A percentile compares a stretch with the other conserved stretches of the same genome.
phyloP scores from a whole-genome alignment of 2,329 filamentous ascomycete genomes.

The Neonectria hederae region DNA sequence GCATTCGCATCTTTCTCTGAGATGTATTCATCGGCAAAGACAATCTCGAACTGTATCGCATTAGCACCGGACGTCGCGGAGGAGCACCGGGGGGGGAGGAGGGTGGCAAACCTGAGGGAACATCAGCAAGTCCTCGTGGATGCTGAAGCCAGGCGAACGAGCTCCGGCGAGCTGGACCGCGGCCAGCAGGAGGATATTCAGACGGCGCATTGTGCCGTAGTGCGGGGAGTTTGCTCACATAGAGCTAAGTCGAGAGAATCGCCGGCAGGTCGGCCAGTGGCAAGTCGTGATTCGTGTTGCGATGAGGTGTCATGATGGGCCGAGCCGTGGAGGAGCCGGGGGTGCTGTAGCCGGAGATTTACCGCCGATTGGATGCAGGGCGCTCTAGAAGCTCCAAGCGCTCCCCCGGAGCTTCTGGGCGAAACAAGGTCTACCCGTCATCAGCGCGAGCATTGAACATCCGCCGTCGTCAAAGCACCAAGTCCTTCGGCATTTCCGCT shows the following conservation, averaged over 20 bases:
- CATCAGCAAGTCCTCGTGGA: constrained; percentile 87
- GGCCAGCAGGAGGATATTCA: constrained; percentile 56
- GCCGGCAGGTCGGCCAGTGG: constrained; percentile 21
- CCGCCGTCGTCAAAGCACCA: background rate
- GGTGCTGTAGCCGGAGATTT: constrained; percentile 33
- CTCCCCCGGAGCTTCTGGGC: constrained; percentile 13
- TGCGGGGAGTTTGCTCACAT: constrained; percentile 39
- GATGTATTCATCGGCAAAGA: constrained; percentile 78
- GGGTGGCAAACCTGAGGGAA: constrained; percentile 76
- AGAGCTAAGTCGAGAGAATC: constrained; percentile 32
- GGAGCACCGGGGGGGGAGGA: constrained; percentile 1
- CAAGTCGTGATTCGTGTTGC: constrained; percentile 28
- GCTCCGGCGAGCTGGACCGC: constrained; percentile 57
- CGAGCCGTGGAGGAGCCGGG: constrained; percentile 32
- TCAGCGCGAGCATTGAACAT: constrained; percentile 7
- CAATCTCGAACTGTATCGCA: constrained; percentile 75
- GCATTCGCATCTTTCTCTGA: constrained; percentile 74
- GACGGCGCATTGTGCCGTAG: constrained; percentile 60
- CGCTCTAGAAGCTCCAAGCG: background rate
- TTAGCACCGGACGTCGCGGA: constrained; percentile 28
- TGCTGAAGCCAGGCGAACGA: constrained; percentile 74
- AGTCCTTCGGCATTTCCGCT: constrained; percentile 2
- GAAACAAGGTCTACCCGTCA: constrained; percentile 1
- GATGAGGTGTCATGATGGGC: constrained; percentile 46
- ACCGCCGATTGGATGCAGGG: constrained; percentile 30